Evolutionary conservation across 106 monocot genomes (phyloP).

Genomic region (Acorus gramineus): DNA sequence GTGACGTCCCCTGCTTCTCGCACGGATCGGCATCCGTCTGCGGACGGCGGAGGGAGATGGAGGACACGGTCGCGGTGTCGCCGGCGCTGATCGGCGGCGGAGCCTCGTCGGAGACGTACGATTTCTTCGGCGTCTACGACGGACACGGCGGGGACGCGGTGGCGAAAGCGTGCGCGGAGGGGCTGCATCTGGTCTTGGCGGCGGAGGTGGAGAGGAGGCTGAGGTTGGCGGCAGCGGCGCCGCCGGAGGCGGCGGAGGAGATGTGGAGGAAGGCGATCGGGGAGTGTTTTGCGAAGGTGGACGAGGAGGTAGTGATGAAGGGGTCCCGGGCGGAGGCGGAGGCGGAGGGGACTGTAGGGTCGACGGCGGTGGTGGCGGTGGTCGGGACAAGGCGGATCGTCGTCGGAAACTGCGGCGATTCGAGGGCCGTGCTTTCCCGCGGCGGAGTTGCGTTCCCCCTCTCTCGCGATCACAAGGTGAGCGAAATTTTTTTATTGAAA

Average conservation of each 20-base stretch:
- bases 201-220: constrained; percentile 28
- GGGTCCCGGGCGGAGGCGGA: constrained; percentile 3
- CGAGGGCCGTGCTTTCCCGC: constrained; percentile 55
- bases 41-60: constrained; percentile 52
- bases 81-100: constrained; percentile 7
- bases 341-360: constrained; percentile 52
- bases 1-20: constrained; percentile 10
- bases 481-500: neutral
- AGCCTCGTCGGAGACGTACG: constrained; percentile 7
- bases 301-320: constrained; percentile 29
- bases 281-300: constrained; percentile 44
- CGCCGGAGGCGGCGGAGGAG: neutral
- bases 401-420: constrained; percentile 77
- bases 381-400: constrained; percentile 37
- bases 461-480: constrained; percentile 66
- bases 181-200: constrained; percentile 59
- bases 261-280: constrained; percentile 37
- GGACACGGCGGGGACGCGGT: constrained; percentile 58
- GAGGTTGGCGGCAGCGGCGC: neutral
- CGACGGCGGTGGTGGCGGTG: constrained; percentile 68
- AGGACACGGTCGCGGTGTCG: constrained; percentile 35
- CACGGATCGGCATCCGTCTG: constrained; percentile 40
- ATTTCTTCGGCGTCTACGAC: constrained; percentile 70
- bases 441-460: constrained; percentile 45
- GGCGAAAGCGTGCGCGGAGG: constrained; percentile 43